These are phyloP conservation scores for Suhomyces anneliseae DNA, from an alignment of 1,139 yeast species.

Conservation along the genomic window DNA sequence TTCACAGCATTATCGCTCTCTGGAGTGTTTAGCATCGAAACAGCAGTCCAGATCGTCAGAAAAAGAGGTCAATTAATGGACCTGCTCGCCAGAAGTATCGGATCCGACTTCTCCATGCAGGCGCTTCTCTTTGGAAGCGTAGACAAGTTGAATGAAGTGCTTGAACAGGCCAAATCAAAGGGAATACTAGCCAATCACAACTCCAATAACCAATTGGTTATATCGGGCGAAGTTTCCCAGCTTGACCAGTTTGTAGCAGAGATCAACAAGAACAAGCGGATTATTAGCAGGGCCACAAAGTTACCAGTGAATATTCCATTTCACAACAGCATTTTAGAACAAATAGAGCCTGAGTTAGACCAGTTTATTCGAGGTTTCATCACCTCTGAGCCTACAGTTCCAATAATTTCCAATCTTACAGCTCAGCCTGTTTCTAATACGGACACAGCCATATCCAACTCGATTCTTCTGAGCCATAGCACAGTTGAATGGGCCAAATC, in stretches of 20 bases:
- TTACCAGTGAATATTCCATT: conserved; percentile 57
- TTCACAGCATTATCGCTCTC: conserved; percentile 49
- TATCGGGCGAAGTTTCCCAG: conserved; percentile 39
- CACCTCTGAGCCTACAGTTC: conserved; percentile 14
- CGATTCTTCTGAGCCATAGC: conserved; percentile 37
- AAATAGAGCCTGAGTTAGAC: conserved; percentile 36
- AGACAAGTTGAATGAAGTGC: conserved; percentile 20
- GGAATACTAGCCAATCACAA: conserved; percentile 45
- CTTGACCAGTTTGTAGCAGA: conserved; percentile 20
- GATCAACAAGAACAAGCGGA: conserved; percentile 10
- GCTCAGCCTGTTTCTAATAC: conserved; percentile 24
- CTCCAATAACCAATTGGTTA: conserved; percentile 41
- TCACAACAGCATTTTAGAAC: conserved; percentile 42
- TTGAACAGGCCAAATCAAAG: conserved; percentile 18
- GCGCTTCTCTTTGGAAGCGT: conserved; percentile 31
- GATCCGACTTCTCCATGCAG: conserved; percentile 35
- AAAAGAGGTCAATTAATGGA: conserved; percentile 56
- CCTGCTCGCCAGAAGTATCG: conserved; percentile 7
- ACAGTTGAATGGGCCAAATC: conserved; percentile 48
- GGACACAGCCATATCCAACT: conserved; percentile 23
- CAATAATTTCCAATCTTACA: conserved; percentile 27
- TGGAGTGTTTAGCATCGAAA: conserved; percentile 37
- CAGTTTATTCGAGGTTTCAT: conserved; percentile 15
- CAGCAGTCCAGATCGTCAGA: conserved; percentile 51
- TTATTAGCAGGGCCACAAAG: conserved; percentile 25